A percentile compares a stretch with the other conserved stretches of the same genome.
phyloP scores from a whole-genome alignment of 2,329 filamentous ascomycete genomes.

The Aspergillus pseudoglaucus region DNA sequence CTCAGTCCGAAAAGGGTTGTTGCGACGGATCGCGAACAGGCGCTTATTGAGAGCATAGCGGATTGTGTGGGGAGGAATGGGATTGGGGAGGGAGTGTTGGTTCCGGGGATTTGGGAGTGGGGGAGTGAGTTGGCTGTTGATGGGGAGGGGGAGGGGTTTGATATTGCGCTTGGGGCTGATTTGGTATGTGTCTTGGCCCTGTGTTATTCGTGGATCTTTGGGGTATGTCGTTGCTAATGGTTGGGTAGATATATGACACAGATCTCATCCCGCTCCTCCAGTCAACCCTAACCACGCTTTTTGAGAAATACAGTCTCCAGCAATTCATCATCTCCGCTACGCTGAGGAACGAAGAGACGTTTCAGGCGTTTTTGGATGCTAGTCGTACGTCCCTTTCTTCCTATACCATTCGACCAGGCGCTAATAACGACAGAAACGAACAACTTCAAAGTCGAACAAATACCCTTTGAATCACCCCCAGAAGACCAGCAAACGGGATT shows the following conservation, averaged over 20 bases:
- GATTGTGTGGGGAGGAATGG: conserved; percentile 32
- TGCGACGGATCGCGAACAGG: conserved; percentile 55
- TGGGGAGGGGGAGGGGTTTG: conserved; percentile 17
- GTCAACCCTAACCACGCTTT: conserved; percentile 50
- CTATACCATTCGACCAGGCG: too few species aligned
- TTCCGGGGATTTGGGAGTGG: conserved; percentile 38
- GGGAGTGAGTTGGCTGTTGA: conserved; percentile 23
- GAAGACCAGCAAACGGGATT: conserved; percentile 41
- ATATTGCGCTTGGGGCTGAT: conserved; percentile 38
- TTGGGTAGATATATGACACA: conserved; percentile 54
- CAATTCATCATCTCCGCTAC: conserved; percentile 55
- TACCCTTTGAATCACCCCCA: conserved; percentile 39
- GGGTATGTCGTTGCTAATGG: neutral
- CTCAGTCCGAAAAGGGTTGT: conserved; percentile 50
- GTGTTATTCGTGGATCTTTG: neutral
- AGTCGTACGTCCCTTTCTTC: conserved; percentile 45
- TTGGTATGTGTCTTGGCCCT: conserved; percentile 24
- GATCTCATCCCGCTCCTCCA: conserved; percentile 52
- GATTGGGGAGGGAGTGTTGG: conserved; percentile 15
- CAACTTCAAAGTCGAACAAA: conserved; percentile 30
- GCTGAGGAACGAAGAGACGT: conserved; percentile 57
- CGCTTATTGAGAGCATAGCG: conserved; percentile 34
- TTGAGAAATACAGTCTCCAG: conserved; percentile 46
- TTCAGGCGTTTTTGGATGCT: conserved; percentile 50
- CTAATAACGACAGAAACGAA: conserved; percentile 19